These are phyloP conservation scores for Ogataea wickerhamii DNA, from an alignment of 805 yeast species.

Conservation along the genomic window DNA sequence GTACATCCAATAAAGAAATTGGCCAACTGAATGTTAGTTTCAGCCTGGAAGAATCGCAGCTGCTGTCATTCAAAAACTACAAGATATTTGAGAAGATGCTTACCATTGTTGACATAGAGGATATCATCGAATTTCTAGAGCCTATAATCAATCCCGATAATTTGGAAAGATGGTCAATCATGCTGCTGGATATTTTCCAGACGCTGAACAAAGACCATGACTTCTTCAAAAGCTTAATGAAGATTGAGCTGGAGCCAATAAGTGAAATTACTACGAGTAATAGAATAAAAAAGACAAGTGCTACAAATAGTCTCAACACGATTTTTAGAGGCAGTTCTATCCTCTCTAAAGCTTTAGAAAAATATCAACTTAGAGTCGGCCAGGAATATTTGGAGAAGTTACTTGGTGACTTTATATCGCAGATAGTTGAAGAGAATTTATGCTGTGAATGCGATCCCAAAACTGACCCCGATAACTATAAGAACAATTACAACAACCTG, in stretches of 20 bases:
- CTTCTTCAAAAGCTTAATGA: constrained; percentile 71
- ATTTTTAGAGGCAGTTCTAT: constrained; percentile 84
- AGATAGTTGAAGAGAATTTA: constrained; percentile 45
- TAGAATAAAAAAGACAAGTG: constrained; percentile 32
- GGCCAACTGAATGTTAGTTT: constrained; percentile 58
- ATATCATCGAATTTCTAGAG: constrained; percentile 48
- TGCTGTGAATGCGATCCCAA: constrained; percentile 81
- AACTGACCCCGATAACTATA: constrained; percentile 32
- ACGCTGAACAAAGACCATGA: constrained; percentile 61
- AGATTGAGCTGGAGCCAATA: constrained; percentile 54
- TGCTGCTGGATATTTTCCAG: constrained; percentile 72
- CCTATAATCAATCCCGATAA: constrained; percentile 29
- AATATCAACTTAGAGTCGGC: constrained; percentile 72
- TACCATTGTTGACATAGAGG: constrained; percentile 46
- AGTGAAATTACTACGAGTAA: constrained; percentile 44
- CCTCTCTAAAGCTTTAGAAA: constrained; percentile 76
- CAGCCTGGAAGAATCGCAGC: constrained; percentile 48
- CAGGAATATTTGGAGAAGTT: constrained; percentile 71
- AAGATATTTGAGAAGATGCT: constrained; percentile 61
- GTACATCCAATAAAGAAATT: constrained; percentile 36
- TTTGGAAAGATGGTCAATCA: constrained; percentile 52
- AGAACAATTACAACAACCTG: constrained; percentile 38
- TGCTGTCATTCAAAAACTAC: constrained; percentile 59
- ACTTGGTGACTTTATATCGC: constrained; percentile 63
- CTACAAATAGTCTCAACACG: constrained; percentile 50